Base-by-base conservation (phyloP, 495 filamentous ascomycete genomes). In the Lasiosphaeria hispida region DNA sequence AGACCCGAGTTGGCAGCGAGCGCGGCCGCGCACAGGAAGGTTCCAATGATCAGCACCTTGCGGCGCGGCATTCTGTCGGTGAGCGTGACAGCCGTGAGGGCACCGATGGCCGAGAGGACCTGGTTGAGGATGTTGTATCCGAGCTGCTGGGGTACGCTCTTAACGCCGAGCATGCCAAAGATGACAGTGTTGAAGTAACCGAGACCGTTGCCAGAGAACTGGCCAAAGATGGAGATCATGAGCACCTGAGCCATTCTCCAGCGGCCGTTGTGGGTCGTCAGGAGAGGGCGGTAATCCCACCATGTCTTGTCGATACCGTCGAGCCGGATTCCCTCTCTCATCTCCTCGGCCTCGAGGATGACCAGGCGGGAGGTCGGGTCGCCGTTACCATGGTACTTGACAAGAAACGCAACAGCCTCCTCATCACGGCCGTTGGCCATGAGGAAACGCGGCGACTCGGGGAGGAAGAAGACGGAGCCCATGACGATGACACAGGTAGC, bases 361-460 rank as follows among this genome's bases (percentile, higher is more conserved):
- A 85, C 83, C 2, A 86, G 75, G 35, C 72, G 74, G 19, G 79
- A 77, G 59, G 77, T 76, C 7, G 69, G 74, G 52, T 83, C 69
- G 30, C 77, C 76, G 48, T 83, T 83, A 37, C 81, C 83, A 64
- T 87, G 84, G 58, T 80, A 85, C 65, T 83, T 83, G 58, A 72
- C 66, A 36, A 86, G 68, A 64, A 85, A 83, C 0, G 63, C 77
- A 23, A 75, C 58, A 7, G 83, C 85, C 63, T 80, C 73, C 33
- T 80, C 79, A 38, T 74, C 64, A 47, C 74, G 75, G 23, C 77
- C 76, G 58, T 83, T 78, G 55, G 80, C 78, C 47, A 86, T 74
- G 30, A 86, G 74, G 78, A 77, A 88, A 48, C 85, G 80, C 33
- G 85, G 85, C 10, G 80, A 83, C 60, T 87, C 85, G 11, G 84